Base-by-base conservation (phyloP, 2,329 filamentous ascomycete genomes). In the Penicillium sclerotiorum region DNA sequence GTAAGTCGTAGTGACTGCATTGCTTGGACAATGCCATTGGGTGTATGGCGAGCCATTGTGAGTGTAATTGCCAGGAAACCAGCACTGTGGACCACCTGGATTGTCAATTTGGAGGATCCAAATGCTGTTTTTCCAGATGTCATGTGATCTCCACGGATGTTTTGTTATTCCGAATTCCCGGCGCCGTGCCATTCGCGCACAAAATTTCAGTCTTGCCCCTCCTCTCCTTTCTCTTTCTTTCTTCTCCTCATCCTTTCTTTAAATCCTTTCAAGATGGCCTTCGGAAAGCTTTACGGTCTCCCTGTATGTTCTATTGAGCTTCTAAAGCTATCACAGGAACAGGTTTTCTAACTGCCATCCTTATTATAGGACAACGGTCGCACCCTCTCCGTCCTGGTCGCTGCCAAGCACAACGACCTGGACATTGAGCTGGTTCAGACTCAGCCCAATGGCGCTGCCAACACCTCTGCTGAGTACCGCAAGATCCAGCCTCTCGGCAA, bases 361-460 rank as follows among this genome's bases (percentile, higher is more conserved):
- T 47, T 44, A 33, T 52, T 50, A 49, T 71, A 96, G 92, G 84
- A 82, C 73, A 96, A 96, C 84, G 81, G 89, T 77, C 92, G 93
- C 81, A 89, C 88, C 76, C 89, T 88, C 70, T 86, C 87, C 74
- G 89, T 96, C 77, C 85, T 87, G 75, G 92, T 90, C 67, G 90
- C 96, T 72, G 94, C 94, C 68, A 97, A 99, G 87, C 91, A 90
- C 80, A 97, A 97, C 80, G 86, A 88, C 74, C 84, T 99, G 72
- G 91, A 97, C 62, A 76, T 99, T 66, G 90, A 96, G 78, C 76
- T 92, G 61, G 87, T 94, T 64, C 77, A 88, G 67, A 88, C 85
- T 59, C 47, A 64, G 58, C 49, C 61, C 38, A 60, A 68, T 72
- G 80, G 83, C 57, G 75, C 75, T 59, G 86, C 85, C 65, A 81